Percentiles rank a stretch among this genome's conserved stretches.
phyloP scores from a whole-genome alignment of 2,329 filamentous ascomycete species.

The Phyllosticta paracitricarpa region DNA sequence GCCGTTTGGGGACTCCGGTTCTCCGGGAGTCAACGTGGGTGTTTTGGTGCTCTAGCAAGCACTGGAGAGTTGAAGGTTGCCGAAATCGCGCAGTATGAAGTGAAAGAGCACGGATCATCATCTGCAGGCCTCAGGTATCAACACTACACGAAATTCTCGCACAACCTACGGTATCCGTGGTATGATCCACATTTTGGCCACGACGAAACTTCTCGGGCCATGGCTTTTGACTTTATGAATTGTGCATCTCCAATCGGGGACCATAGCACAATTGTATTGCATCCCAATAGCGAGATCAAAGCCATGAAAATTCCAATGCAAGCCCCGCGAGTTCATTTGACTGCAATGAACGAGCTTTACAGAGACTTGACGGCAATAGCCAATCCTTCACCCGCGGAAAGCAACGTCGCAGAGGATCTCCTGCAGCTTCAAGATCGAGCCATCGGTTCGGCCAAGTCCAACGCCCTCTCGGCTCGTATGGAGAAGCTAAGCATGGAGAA shows the following conservation, averaged over 20 bases:
- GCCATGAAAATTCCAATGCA: constrained; percentile 38
- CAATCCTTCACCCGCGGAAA: constrained; percentile 20
- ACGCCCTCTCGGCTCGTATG: constrained; percentile 15
- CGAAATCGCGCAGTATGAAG: constrained; percentile 43
- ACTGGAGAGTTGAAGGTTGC: constrained; percentile 49
- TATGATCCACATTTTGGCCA: constrained; percentile 35
- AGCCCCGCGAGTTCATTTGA: constrained; percentile 33
- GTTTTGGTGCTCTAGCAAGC: constrained; percentile 49
- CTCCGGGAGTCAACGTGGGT: constrained; percentile 47
- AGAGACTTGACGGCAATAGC: constrained; percentile 23
- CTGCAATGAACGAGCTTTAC: constrained; percentile 34
- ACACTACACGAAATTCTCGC: constrained; percentile 35
- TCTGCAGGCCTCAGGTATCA: constrained; percentile 20
- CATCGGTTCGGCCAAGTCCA: not conserved
- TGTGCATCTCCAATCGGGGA: constrained; percentile 34
- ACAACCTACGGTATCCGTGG: constrained; percentile 34
- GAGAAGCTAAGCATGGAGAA: constrained; percentile 24
- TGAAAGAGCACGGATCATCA: constrained; percentile 12
- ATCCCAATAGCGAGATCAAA: constrained; percentile 41
- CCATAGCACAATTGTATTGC: constrained; percentile 43
- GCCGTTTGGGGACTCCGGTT: constrained; percentile 55
- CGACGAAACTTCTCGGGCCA: constrained; percentile 39
- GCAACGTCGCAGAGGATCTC: constrained; percentile 26
- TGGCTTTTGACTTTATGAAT: constrained; percentile 53
- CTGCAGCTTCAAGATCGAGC: constrained; percentile 14